Evolutionary conservation across 345 rosid genomes (phyloP).

Genomic region (Pelargonium nanum): DNA sequence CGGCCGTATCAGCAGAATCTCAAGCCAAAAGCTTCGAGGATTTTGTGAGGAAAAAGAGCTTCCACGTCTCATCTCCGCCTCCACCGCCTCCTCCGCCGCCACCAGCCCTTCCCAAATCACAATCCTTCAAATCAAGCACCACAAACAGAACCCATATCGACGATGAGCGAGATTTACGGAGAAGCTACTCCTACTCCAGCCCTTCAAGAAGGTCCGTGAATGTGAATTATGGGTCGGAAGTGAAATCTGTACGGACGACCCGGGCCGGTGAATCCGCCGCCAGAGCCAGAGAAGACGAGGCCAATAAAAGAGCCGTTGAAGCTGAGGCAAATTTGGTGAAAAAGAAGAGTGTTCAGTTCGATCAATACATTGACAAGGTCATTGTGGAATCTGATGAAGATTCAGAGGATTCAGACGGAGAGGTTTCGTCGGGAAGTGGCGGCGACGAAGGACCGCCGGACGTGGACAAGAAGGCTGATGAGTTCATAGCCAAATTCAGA

Average conservation of each 20-base stretch:
- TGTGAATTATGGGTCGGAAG: slow-evolving; percentile 4
- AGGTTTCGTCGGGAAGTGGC: slow-evolving; percentile 14
- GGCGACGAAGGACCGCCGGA: slow-evolving; percentile 58
- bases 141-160: slow-evolving; percentile 7
- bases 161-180: slow-evolving; percentile 11
- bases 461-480: slow-evolving; percentile 92
- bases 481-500: slow-evolving; percentile 94
- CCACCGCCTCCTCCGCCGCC: slow-evolving; percentile 59
- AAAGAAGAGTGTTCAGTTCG: slow-evolving; percentile 7
- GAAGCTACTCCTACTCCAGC: slow-evolving; percentile 18
- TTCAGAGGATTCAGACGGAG: slow-evolving; percentile 4
- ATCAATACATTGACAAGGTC: slow-evolving; percentile 25
- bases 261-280: slow-evolving; percentile 25
- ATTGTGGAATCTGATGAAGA: slow-evolving; percentile 21
- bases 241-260: slow-evolving; percentile 18
- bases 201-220: slow-evolving; percentile 6
- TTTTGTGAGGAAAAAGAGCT: slow-evolving; percentile 31
- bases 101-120: slow-evolving; percentile 17
- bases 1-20: slow-evolving; percentile 27
- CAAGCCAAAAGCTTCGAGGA: slow-evolving; percentile 42
- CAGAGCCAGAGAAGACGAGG: slow-evolving; percentile 13
- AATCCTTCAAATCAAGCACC: slow-evolving; percentile 19
- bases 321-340: neutral
- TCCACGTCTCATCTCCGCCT: slow-evolving; percentile 48
- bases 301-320: slow-evolving; percentile 6